Base-by-base conservation (phyloP, 2,329 filamentous ascomycete species). In the Calonectria ilicicola region DNA sequence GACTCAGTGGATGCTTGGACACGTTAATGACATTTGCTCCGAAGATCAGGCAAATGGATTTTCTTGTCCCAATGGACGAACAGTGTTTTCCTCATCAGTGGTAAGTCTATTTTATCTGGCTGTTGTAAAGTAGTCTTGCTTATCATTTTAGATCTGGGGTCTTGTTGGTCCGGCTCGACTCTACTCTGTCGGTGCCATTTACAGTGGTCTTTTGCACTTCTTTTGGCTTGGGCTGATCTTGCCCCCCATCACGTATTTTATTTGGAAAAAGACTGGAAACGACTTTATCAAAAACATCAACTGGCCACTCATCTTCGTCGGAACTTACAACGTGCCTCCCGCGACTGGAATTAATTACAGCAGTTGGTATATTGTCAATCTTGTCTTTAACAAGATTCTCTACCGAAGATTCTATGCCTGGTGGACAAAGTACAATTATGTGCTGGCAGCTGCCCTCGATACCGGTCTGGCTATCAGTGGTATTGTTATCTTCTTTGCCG, bases 341-440 rank as follows among this genome's bases (percentile, higher is more conserved):
- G 68, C 68, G 1, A 70, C 68, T 2, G 68, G 62, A 51, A 70
- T 70, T 21, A 70, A 70, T 21, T 70, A 66, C 53, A 70, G 62
- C 42, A 65, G 62, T 29, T 70, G 68, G 68, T 65, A 67, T 9
- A 46, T 70, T n/a, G 63, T 70, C 35, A 67, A 67, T 12, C 51
- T 70, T 5, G 32, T 58, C 5, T 66, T 67, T 42, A 65, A 70
- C 62, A 66, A 67, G 42, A 60, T 66, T 49, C 38, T 70, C 6
- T 67, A 67, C 32, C 29, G 26, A 4, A 60, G 26, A 5, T 65
- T 67, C n/a, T 70, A 66, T 29, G 68, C 62, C 19, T 70, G 68
- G 68, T 70, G 68, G 68, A 70, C 49, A 7, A 65, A 67, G 63
- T 70, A 70, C 32, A 70, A 70, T 15, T 70, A 66, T 17, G 62